Evolutionary conservation across 805 yeast species (phyloP).

Genomic region (Blastobotrys americana): DNA sequence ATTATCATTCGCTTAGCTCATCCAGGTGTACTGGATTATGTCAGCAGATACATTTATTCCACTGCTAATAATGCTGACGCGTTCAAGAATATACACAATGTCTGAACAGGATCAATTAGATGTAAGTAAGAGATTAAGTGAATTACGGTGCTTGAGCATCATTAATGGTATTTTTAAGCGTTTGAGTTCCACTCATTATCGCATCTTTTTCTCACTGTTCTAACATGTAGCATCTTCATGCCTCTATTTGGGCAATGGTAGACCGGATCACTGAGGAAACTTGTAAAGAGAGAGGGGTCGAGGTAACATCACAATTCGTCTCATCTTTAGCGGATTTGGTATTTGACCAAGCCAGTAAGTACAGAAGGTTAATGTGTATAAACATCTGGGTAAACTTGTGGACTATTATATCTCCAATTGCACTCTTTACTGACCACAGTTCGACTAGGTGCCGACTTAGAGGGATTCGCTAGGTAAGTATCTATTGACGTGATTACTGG

Average conservation of each 20-base stretch:
- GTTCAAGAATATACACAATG: not conserved
- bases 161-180: too few species aligned
- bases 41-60: too few species aligned
- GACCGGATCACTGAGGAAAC: slow-evolving; percentile 27
- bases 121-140: slow-evolving; percentile 5
- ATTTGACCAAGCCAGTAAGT: slow-evolving; percentile 25
- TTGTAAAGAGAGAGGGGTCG: slow-evolving; percentile 16
- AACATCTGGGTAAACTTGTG: too few species aligned
- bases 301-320: slow-evolving; percentile 28
- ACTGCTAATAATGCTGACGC: too few species aligned
- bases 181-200: too few species aligned
- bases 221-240: slow-evolving; percentile 15
- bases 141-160: too few species aligned
- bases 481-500: too few species aligned
- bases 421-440: slow-evolving; percentile 22
- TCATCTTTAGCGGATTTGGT: slow-evolving; percentile 30
- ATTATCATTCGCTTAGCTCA: too few species aligned
- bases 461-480: slow-evolving; percentile 26
- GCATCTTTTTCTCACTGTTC: not conserved
- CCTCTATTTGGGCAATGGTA: slow-evolving; percentile 29
- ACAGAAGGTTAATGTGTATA: too few species aligned
- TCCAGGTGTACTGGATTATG: too few species aligned
- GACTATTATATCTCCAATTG: too few species aligned
- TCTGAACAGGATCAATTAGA: slow-evolving; percentile 1
- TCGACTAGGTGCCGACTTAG: slow-evolving; percentile 25